A percentile compares a stretch with the other conserved stretches of the same genome.
Conservation (phyloP, 257 asterid genomes). For the Mitragyna speciosa region DNA sequence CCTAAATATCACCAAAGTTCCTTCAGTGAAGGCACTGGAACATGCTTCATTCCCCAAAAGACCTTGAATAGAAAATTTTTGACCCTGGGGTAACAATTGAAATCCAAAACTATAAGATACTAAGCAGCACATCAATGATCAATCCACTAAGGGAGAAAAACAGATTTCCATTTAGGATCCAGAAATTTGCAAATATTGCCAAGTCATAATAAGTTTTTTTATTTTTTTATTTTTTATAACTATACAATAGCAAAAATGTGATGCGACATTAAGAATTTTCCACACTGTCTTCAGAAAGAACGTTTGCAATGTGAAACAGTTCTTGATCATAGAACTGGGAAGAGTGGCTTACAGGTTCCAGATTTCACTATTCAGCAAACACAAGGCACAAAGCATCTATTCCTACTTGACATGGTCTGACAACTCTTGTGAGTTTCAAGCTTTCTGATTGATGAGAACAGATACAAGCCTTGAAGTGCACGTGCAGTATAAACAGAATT, state of each 20-base stretch:
- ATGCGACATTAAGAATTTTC: background rate
- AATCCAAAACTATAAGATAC: constrained; percentile 18
- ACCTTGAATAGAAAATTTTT: constrained; percentile 84
- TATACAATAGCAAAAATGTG: background rate
- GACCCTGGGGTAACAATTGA: constrained; percentile 53
- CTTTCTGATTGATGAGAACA: background rate
- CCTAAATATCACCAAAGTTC: constrained; percentile 89
- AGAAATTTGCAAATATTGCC: background rate
- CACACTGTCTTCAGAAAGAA: background rate
- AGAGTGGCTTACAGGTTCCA: background rate
- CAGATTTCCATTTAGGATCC: background rate
- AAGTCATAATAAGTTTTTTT: background rate
- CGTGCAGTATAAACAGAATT: no score
- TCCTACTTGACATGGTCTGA: background rate
- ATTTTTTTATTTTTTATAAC: background rate
- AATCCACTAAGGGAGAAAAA: background rate
- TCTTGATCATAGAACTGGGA: background rate
- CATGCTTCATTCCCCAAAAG: constrained; percentile 79
- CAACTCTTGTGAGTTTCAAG: background rate
- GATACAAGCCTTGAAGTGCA: no score
- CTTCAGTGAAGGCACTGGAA: constrained; percentile 60
- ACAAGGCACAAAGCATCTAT: background rate
- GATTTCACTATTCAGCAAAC: background rate
- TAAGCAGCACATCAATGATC: constrained; percentile 5
- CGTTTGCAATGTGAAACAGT: background rate